phyloP scores from a whole-genome alignment of 2,329 filamentous ascomycete genomes.

The Pseudomassariella vexata region DNA sequence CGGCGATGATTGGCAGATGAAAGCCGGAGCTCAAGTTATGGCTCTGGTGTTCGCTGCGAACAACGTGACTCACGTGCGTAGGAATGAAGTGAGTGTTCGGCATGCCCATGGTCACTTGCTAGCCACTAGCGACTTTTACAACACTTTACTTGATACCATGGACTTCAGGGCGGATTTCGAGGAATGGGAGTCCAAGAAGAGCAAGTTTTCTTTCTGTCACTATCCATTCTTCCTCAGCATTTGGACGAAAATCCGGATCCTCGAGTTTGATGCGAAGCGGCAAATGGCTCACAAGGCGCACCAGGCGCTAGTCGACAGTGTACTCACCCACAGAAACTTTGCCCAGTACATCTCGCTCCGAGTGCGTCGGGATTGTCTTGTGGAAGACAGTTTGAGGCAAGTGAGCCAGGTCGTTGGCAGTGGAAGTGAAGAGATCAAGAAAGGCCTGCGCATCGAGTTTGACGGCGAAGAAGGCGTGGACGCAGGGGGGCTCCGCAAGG shows the following conservation, averaged over 20 bases:
- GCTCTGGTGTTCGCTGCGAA: constrained; percentile 79
- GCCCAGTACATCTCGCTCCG: constrained; percentile 74
- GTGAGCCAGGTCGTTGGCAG: constrained; percentile 82
- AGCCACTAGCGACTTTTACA: constrained; percentile 82
- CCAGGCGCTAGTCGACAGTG: constrained; percentile 86
- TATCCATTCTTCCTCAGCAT: constrained; percentile 90
- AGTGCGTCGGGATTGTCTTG: constrained; percentile 77
- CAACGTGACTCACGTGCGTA: constrained; percentile 40
- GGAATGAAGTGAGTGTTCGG: constrained; percentile 26
- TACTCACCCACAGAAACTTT: constrained; percentile 67
- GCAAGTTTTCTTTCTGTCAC: constrained; percentile 82
- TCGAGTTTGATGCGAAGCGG: constrained; percentile 80
- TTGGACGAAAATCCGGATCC: constrained; percentile 83
- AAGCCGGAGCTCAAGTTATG: constrained; percentile 73
- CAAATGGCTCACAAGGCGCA: constrained; percentile 87
- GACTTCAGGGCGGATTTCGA: constrained; percentile 84
- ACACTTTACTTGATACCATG: constrained; percentile 77
- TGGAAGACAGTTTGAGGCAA: constrained; percentile 79
- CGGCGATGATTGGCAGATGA: constrained; percentile 84
- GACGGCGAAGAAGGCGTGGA: constrained; percentile 86
- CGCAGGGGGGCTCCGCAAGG: constrained; percentile 82
- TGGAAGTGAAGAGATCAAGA: constrained; percentile 81
- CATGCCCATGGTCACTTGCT: constrained; percentile 59
- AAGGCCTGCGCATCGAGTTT: constrained; percentile 80
- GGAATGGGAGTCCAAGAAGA: constrained; percentile 70